Evolutionary conservation across 768 basidiomycete genomes (phyloP), one percentile per base, ranked within the genome.

Genomic region (Tricholomella constricta): DNA sequence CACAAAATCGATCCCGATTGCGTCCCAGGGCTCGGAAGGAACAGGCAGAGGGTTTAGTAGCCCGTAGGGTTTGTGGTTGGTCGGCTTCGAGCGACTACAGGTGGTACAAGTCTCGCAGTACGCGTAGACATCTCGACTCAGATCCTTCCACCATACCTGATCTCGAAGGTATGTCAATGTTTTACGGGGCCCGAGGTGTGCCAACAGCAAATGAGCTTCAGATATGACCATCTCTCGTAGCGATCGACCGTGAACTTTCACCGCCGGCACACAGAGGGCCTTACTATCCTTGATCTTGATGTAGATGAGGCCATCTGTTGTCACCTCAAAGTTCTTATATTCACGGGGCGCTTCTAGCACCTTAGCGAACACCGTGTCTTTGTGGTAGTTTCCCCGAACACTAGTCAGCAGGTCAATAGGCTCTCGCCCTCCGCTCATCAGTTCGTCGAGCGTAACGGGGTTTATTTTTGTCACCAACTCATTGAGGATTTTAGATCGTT

Each of bases 201-300:
- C 73, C n/a, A 76, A 45, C 0, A 75, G 6, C 0, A 64, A 67
- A 29, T 76, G 75, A 0, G 71, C 74, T 17, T 75, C 69, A 0
- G 54, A 51, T 0, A 77, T 75, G 0, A 77, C 14, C 0, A 66
- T 45, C 42, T 74, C 70, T 0, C 62, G 31, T 0, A 69, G 27
- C 0, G 36, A 57, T 12, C 58, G 20, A 3, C 59, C 60, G 0
- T 58, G 46, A 7, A 62, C 34, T 1, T 25, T 12, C 0, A 62
- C 29, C 3, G 60, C 47, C 0, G 65, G 67, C 3, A 70, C 59
- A 26, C 61, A 61, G 5, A 64, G 51, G 1, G 62, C 22, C 3
- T 22, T 26, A 19, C 29, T 14, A 0, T 45, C 38, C 15, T 56
- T 38, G 0, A 46, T 50, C 9, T 45, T 52, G 0, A 59, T 19